Evolutionary conservation across 129 eudicot species (phyloP).

Genomic region (Artemisia argyi): DNA sequence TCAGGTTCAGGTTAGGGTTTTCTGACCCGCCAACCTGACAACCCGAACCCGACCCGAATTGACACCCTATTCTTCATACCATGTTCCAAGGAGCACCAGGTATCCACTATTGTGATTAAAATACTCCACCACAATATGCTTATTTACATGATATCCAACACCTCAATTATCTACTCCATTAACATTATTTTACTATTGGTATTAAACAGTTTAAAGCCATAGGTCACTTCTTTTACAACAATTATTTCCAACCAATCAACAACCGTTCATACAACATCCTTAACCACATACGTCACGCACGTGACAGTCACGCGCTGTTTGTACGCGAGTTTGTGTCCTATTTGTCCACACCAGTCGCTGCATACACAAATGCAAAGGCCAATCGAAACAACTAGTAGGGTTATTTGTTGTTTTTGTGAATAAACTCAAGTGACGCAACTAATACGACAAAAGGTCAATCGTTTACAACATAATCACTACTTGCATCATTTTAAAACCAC

Average conservation of each 20-base stretch:
- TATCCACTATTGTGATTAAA: too few relatives aligned
- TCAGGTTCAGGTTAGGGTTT: too few relatives aligned
- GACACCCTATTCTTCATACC: too few relatives aligned
- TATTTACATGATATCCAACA: too few relatives aligned
- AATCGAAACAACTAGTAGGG: conserved; percentile 22
- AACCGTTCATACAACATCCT: conserved; percentile 23
- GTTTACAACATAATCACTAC: conserved; percentile 15
- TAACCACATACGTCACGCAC: neutral
- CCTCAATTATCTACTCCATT: too few relatives aligned
- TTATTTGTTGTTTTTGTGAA: neutral
- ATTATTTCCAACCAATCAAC: conserved; percentile 11
- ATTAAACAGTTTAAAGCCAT: neutral
- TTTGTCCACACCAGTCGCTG: conserved; percentile 10
- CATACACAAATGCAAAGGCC: conserved; percentile 37
- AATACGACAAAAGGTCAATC: conserved; percentile 18
- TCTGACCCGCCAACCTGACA: too few relatives aligned
- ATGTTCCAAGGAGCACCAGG: too few relatives aligned
- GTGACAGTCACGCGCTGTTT: conserved; percentile 25
- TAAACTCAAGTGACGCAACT: conserved; percentile 7
- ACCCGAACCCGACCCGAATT: too few relatives aligned
- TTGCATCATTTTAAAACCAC: conserved; percentile 7
- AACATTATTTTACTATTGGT: neutral
- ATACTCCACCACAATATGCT: too few relatives aligned
- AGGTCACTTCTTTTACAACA: neutral
- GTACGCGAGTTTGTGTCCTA: neutral